phyloP scores from a whole-genome alignment of 257 asterid species.

The Solanum ahanhuiri region DNA sequence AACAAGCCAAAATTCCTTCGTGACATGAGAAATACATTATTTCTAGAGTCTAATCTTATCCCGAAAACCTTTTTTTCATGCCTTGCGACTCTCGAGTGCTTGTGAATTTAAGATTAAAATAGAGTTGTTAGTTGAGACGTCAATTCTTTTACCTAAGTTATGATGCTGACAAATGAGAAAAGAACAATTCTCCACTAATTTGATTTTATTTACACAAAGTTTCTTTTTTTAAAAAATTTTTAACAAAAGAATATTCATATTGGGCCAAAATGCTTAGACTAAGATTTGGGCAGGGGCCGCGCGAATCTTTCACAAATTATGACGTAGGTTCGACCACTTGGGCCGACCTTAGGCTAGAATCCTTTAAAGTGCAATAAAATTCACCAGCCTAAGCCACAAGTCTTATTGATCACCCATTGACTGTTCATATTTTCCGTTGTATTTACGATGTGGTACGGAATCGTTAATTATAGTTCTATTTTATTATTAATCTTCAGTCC shows the following conservation, averaged over 20 bases:
- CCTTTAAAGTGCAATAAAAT: neutral
- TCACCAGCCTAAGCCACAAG: conserved; percentile 11
- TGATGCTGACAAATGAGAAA: neutral
- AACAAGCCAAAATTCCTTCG: neutral
- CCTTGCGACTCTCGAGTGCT: neutral
- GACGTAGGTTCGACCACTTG: conserved; percentile 2
- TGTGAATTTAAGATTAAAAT: neutral
- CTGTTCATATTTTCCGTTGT: neutral
- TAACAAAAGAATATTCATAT: neutral
- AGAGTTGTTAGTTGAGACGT: neutral
- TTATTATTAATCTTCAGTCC: neutral
- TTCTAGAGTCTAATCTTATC: neutral
- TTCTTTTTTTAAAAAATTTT: too few species aligned
- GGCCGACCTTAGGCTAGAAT: conserved; percentile 18
- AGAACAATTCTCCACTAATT: neutral
- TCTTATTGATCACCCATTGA: neutral
- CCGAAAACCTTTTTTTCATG: neutral
- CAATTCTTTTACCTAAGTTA: neutral
- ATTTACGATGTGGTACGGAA: neutral
- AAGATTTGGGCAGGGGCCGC: conserved; percentile 1
- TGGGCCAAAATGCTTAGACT: neutral
- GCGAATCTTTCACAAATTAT: conserved; percentile 8
- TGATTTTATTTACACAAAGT: neutral
- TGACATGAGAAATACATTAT: neutral
- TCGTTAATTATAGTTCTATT: neutral